phyloP scores from a whole-genome alignment of 768 basidiomycete genomes.

The Naganishia randhawae region DNA sequence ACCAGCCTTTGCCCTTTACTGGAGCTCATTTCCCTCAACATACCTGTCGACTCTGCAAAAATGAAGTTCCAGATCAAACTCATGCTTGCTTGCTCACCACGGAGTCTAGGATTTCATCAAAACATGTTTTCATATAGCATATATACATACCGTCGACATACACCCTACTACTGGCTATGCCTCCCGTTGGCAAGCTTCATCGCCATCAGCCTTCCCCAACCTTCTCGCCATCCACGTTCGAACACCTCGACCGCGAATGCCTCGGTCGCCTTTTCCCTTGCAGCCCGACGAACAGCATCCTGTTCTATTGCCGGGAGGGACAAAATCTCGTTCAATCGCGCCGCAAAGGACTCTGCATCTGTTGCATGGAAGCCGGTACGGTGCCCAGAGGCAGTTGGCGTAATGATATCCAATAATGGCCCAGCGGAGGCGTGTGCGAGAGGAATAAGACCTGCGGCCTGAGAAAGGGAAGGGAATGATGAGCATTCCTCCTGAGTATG shows the following conservation, averaged over 20 bases:
- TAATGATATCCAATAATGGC: conserved; percentile 83
- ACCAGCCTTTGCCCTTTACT: too few relatives aligned
- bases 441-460: conserved; percentile 93
- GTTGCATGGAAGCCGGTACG: conserved; percentile 73
- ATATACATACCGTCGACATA: not conserved
- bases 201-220: conserved; percentile 38
- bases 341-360: conserved; percentile 63
- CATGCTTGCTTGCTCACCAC: too few relatives aligned
- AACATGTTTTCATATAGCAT: not conserved
- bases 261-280: conserved; percentile 66
- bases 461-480: not conserved
- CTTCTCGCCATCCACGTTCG: conserved; percentile 58
- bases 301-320: conserved; percentile 59
- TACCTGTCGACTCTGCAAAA: too few relatives aligned
- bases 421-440: conserved; percentile 91
- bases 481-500: not conserved
- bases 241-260: conserved; percentile 76
- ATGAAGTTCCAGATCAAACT: too few relatives aligned
- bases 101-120: not conserved
- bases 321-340: conserved; percentile 63
- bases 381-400: conserved; percentile 56
- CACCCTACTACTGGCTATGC: not conserved
- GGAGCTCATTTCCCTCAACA: too few relatives aligned
- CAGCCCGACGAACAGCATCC: conserved; percentile 63
- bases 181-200: not conserved